phyloP scores from a whole-genome alignment of 2,329 filamentous ascomycete genomes.

The Penicillium sp. region DNA sequence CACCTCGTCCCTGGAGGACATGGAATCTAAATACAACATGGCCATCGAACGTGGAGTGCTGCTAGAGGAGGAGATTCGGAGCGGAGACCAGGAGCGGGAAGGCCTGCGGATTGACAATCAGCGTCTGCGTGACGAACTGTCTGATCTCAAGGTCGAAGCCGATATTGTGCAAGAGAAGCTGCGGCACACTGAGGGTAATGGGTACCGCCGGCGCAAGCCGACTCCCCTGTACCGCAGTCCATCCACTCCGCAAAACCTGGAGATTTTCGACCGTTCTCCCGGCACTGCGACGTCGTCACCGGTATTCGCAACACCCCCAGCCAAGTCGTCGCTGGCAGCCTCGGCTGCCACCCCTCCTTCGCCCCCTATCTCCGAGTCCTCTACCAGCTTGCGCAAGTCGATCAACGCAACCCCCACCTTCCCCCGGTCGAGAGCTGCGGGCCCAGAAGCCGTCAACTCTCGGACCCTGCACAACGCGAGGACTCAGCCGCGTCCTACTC shows the following conservation, averaged over 20 bases:
- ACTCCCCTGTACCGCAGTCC: conserved; percentile 50
- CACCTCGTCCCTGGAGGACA: conserved; percentile 89
- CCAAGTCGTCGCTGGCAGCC: conserved; percentile 62
- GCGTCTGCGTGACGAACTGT: conserved; percentile 82
- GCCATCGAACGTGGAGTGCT: conserved; percentile 88
- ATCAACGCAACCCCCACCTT: conserved; percentile 52
- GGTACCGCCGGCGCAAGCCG: conserved; percentile 52
- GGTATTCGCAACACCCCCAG: conserved; percentile 82
- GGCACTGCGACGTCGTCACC: conserved; percentile 82
- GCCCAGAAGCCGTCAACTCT: conserved; percentile 54
- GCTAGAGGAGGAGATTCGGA: conserved; percentile 91
- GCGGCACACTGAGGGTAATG: conserved; percentile 62
- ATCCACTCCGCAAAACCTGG: conserved; percentile 60
- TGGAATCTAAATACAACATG: conserved; percentile 96
- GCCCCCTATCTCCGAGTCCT: conserved; percentile 86
- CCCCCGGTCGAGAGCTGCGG: conserved; percentile 42
- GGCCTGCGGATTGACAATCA: conserved; percentile 84
- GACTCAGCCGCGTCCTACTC: conserved; percentile 43
- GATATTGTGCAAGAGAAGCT: conserved; percentile 95
- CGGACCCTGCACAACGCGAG: conserved; percentile 49
- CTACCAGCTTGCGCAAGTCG: conserved; percentile 57
- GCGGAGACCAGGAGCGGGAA: conserved; percentile 89
- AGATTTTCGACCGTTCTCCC: conserved; percentile 71
- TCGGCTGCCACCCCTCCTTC: conserved; percentile 82
- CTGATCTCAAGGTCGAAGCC: conserved; percentile 89